Conservation (phyloP, 805 yeast species). For the Kluyveromyces wickerhamii region DNA sequence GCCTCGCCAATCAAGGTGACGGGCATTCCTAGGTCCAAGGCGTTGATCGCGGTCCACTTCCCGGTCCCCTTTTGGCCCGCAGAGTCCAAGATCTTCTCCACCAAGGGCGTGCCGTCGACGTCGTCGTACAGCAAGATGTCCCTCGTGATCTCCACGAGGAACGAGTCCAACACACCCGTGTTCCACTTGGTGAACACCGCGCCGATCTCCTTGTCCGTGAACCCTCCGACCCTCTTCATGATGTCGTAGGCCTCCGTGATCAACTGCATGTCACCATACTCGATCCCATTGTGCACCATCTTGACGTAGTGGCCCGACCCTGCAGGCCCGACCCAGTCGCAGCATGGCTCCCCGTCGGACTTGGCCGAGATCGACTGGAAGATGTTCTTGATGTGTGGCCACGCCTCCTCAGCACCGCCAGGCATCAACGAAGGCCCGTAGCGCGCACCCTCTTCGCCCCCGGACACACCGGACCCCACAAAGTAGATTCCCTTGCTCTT, state of each 20-base stretch:
- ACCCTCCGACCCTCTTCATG: slow-evolving; percentile 88
- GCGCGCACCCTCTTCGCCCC: slow-evolving; percentile 99
- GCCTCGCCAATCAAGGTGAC: slow-evolving; percentile 98
- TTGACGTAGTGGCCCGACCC: slow-evolving; percentile 99
- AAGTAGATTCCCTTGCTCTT: slow-evolving; percentile 79
- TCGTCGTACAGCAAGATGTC: slow-evolving; percentile 88
- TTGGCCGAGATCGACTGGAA: slow-evolving; percentile 96
- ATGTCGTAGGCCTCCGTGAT: slow-evolving; percentile 96
- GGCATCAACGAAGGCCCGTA: slow-evolving; percentile 99
- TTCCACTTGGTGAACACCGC: slow-evolving; percentile 91
- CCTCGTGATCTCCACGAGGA: slow-evolving; percentile 93
- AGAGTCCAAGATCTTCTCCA: slow-evolving; percentile 91
- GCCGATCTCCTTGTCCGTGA: slow-evolving; percentile 85
- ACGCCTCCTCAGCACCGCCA: slow-evolving; percentile 96
- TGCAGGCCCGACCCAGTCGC: slow-evolving; percentile 99
- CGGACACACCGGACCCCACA: slow-evolving; percentile 99
- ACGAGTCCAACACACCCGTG: slow-evolving; percentile 95
- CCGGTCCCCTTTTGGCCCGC: slow-evolving; percentile 99
- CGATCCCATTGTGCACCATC: slow-evolving; percentile 99
- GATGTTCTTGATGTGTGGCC: slow-evolving; percentile 97
- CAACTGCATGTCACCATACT: slow-evolving; percentile 99
- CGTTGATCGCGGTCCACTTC: slow-evolving; percentile 99
- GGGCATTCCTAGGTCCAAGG: slow-evolving; percentile 96
- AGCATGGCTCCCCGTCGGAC: slow-evolving; percentile 97
- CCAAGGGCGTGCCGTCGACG: slow-evolving; percentile 83